Conservation (phyloP, 2,329 filamentous ascomycete genomes). For the Microdochium paspali region DNA sequence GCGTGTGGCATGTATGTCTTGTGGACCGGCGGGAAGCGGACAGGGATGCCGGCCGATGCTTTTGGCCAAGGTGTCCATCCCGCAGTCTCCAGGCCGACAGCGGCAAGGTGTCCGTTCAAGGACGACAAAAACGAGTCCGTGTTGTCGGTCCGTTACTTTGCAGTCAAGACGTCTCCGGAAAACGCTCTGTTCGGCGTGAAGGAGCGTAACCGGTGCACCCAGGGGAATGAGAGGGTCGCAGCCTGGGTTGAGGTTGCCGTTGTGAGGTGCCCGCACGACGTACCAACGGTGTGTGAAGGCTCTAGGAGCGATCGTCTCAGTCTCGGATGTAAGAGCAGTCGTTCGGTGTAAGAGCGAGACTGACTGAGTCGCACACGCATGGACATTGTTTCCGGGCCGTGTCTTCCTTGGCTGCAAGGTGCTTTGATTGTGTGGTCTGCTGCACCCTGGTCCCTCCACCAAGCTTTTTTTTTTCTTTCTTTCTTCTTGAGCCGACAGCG, state of each 20-base stretch:
- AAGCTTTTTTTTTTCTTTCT: too few relatives aligned
- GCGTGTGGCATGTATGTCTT: background rate
- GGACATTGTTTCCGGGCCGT: background rate
- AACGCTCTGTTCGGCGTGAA: background rate
- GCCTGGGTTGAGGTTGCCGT: too few relatives aligned
- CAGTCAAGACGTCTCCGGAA: too few relatives aligned
- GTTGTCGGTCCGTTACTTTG: too few relatives aligned
- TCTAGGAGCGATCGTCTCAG: too few relatives aligned
- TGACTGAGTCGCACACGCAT: background rate
- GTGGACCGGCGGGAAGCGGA: background rate
- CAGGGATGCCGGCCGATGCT: background rate
- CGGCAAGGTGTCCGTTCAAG: background rate
- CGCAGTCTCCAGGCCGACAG: background rate
- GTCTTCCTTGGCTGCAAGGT: background rate
- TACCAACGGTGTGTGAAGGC: too few relatives aligned
- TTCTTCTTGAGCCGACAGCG: too few relatives aligned
- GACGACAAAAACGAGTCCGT: too few relatives aligned
- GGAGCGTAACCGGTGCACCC: background rate
- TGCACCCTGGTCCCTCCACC: background rate
- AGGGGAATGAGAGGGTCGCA: too few relatives aligned
- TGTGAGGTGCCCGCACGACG: too few relatives aligned
- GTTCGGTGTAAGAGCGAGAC: background rate
- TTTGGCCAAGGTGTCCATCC: background rate
- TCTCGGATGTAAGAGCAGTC: too few relatives aligned
- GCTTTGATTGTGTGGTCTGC: too few relatives aligned